A percentile compares a stretch with the other conserved stretches of the same genome.
Conservation (phyloP, 805 yeast genomes). For the Metschnikowia borealis region DNA sequence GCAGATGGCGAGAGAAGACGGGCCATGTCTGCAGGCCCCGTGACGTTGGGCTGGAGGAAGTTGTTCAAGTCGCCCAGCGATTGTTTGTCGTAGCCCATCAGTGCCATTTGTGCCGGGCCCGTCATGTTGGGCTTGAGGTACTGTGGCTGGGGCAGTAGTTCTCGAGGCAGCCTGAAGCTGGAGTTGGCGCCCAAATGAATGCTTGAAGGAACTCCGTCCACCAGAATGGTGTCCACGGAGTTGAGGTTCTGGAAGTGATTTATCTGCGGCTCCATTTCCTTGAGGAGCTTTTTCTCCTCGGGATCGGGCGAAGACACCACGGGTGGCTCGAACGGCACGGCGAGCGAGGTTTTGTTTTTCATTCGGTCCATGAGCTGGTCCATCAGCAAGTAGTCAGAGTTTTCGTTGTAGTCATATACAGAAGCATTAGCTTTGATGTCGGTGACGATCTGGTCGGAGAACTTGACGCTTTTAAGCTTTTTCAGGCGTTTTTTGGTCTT, state of each 20-base stretch:
- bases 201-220: constrained; percentile 63
- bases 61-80: constrained; percentile 1
- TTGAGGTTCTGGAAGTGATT: constrained; percentile 67
- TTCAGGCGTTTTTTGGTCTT: constrained; percentile 38
- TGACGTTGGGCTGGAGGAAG: constrained; percentile 24
- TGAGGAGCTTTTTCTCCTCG: constrained; percentile 67
- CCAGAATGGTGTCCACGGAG: constrained; percentile 68
- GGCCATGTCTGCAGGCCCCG: constrained; percentile 34
- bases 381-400: constrained; percentile 63
- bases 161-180: constrained; percentile 11
- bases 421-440: constrained; percentile 29
- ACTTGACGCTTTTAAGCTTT: constrained; percentile 60
- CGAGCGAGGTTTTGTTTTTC: constrained; percentile 16
- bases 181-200: constrained; percentile 34
- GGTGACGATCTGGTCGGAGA: constrained; percentile 61
- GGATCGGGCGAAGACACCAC: constrained; percentile 34
- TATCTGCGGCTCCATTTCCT: constrained; percentile 71
- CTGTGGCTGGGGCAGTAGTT: constrained; percentile 15
- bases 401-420: constrained; percentile 18
- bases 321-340: constrained; percentile 11
- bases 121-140: constrained; percentile 43
- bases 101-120: constrained; percentile 43
- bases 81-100: constrained; percentile 14
- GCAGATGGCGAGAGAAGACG: constrained; percentile 23
- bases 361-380: constrained; percentile 58